Evolutionary conservation across 2,329 filamentous ascomycete species (phyloP).

Genomic region (Cladosporium sp.): DNA sequence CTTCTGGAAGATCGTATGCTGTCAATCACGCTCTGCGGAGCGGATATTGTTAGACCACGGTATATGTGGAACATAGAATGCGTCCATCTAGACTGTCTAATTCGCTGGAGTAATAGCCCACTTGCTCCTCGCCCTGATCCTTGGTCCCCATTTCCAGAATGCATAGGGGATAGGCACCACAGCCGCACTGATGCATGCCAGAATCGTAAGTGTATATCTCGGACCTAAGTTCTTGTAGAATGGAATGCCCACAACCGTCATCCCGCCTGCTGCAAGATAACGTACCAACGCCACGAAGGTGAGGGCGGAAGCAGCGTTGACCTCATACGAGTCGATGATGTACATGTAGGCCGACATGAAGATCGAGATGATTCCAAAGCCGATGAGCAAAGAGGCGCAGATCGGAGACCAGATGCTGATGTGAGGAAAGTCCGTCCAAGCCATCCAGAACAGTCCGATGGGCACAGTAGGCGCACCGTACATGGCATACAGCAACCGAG

Average conservation of each 20-base stretch:
- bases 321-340: conserved; percentile 36
- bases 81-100: too few relatives aligned
- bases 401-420: conserved; percentile 51
- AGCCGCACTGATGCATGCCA: conserved; percentile 29
- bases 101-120: conserved; percentile 15
- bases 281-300: conserved; percentile 27
- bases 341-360: conserved; percentile 33
- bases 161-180: conserved; percentile 40
- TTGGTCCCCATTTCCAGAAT: conserved; percentile 40
- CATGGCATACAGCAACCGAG: conserved; percentile 11
- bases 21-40: too few relatives aligned
- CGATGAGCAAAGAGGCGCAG: conserved; percentile 46
- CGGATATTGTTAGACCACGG: too few relatives aligned
- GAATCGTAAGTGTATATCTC: conserved; percentile 32
- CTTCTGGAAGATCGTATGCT: too few relatives aligned
- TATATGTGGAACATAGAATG: too few relatives aligned
- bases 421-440: conserved; percentile 35
- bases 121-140: conserved; percentile 26
- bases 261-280: conserved; percentile 34
- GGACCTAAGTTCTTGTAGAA: conserved; percentile 38
- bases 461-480: conserved; percentile 41
- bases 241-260: conserved; percentile 39
- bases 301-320: conserved; percentile 38
- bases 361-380: conserved; percentile 43
- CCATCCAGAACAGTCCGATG: conserved; percentile 55